Percentiles rank a stretch among this genome's conserved stretches.
phyloP scores from a whole-genome alignment of 495 filamentous ascomycete species.

The Penicillium arizonense region DNA sequence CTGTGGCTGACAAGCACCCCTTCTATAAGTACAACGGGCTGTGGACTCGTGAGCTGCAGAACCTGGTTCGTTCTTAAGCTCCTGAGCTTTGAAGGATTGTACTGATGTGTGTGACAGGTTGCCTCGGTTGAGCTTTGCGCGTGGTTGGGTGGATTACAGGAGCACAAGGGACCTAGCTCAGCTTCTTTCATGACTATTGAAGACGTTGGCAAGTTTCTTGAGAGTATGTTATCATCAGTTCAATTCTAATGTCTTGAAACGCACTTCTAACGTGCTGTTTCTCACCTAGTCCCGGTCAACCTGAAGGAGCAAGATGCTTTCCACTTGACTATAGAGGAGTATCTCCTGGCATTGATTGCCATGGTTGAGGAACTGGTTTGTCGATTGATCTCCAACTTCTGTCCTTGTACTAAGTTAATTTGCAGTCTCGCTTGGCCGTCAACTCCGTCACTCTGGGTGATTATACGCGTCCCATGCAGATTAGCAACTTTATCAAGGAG shows the following conservation, averaged over 20 bases:
- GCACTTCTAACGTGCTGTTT: background rate
- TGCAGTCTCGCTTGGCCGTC: slow-evolving; percentile 78
- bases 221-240: slow-evolving; percentile 49
- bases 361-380: slow-evolving; percentile 84
- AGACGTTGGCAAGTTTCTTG: slow-evolving; percentile 73
- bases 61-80: slow-evolving; percentile 50
- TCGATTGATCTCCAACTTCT: background rate
- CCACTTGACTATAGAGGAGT: slow-evolving; percentile 96
- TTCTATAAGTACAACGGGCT: slow-evolving; percentile 94
- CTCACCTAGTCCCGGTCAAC: slow-evolving; percentile 79
- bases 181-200: slow-evolving; percentile 76
- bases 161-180: slow-evolving; percentile 39
- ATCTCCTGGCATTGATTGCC: slow-evolving; percentile 79
- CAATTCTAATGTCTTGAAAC: background rate
- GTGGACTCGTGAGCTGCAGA: slow-evolving; percentile 85
- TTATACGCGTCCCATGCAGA: slow-evolving; percentile 75
- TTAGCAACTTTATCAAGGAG: slow-evolving; percentile 92
- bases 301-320: slow-evolving; percentile 87
- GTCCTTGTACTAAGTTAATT: slow-evolving; percentile 2
- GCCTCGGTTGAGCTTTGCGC: slow-evolving; percentile 68
- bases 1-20: slow-evolving; percentile 74
- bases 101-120: slow-evolving; percentile 37
- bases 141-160: slow-evolving; percentile 68
- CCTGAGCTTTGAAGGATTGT: background rate
- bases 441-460: slow-evolving; percentile 95